phyloP scores from a whole-genome alignment of 352 stramenopile genomes.

The Phytophthora pisi region DNA sequence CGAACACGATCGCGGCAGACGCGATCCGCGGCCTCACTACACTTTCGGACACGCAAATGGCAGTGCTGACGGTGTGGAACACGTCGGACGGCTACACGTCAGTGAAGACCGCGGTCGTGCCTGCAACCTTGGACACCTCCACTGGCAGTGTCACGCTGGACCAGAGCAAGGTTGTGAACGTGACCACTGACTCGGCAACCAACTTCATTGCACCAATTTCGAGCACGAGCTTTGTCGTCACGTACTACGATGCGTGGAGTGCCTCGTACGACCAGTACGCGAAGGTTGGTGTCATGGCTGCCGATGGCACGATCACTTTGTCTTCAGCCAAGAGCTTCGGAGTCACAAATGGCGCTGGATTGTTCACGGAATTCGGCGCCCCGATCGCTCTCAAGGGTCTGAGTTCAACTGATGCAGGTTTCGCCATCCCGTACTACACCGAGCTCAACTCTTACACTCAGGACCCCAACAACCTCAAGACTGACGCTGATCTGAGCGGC shows the following conservation, averaged over 20 bases:
- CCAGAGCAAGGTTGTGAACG: slow-evolving; percentile 22
- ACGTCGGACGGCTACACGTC: not conserved
- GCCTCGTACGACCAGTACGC: slow-evolving; percentile 43
- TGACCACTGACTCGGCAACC: slow-evolving; percentile 34
- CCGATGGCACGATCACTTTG: slow-evolving; percentile 43
- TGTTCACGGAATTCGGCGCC: slow-evolving; percentile 43
- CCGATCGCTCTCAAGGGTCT: slow-evolving; percentile 37
- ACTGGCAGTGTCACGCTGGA: slow-evolving; percentile 21
- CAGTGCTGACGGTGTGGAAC: slow-evolving; percentile 32
- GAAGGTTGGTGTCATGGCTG: slow-evolving; percentile 42
- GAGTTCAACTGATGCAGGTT: slow-evolving; percentile 22
- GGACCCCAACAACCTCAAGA: slow-evolving; percentile 7
- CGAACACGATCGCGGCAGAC: slow-evolving; percentile 35
- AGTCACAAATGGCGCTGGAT: slow-evolving; percentile 25
- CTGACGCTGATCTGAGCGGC: slow-evolving; percentile 31
- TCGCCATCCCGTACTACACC: slow-evolving; percentile 62
- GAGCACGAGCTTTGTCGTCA: slow-evolving; percentile 44
- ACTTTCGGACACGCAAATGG: slow-evolving; percentile 57
- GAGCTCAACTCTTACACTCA: not conserved
- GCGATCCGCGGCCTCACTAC: slow-evolving; percentile 59
- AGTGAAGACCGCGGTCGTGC: slow-evolving; percentile 16
- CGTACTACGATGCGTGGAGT: slow-evolving; percentile 53
- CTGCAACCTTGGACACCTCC: slow-evolving; percentile 34
- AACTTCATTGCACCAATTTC: slow-evolving; percentile 51
- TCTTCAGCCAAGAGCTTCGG: slow-evolving; percentile 42